phyloP scores from a whole-genome alignment of 768 basidiomycete species.

The Leccinum subtestaceum region DNA sequence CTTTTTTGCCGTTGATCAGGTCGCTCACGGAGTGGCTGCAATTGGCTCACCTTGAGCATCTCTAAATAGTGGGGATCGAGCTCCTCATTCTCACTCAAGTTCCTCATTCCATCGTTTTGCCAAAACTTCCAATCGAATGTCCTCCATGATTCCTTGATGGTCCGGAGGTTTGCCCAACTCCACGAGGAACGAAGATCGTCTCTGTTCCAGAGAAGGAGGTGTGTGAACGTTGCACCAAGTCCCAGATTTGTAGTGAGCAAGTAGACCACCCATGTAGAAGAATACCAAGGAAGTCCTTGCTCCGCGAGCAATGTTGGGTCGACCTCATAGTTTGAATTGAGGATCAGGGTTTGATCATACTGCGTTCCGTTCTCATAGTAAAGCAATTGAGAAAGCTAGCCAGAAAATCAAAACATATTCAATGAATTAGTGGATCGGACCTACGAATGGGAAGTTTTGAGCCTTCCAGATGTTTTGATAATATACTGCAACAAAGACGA shows the following conservation, averaged over 20 bases:
- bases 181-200: constrained; percentile 48
- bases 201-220: constrained; percentile 52
- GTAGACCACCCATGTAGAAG: constrained; percentile 23
- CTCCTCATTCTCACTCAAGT: constrained; percentile 36
- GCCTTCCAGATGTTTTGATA: constrained; percentile 55
- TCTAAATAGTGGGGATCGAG: constrained; percentile 53
- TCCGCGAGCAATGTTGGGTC: constrained; percentile 46
- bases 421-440: constrained; percentile 28
- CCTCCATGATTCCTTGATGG: constrained; percentile 25
- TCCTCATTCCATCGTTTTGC: constrained; percentile 19
- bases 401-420: constrained; percentile 2
- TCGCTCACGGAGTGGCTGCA: constrained; percentile 15
- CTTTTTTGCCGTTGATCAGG: constrained; percentile 15
- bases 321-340: constrained; percentile 50
- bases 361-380: constrained; percentile 51
- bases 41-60: constrained; percentile 40
- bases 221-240: constrained; percentile 49
- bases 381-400: constrained; percentile 44
- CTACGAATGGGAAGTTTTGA: constrained; percentile 58
- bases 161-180: constrained; percentile 40
- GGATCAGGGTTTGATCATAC: constrained; percentile 53
- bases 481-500: constrained; percentile 38
- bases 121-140: constrained; percentile 39
- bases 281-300: constrained; percentile 35
- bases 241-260: constrained; percentile 19